phyloP scores from a whole-genome alignment of 2,329 filamentous ascomycete genomes.

The Monosporascus sp. region DNA sequence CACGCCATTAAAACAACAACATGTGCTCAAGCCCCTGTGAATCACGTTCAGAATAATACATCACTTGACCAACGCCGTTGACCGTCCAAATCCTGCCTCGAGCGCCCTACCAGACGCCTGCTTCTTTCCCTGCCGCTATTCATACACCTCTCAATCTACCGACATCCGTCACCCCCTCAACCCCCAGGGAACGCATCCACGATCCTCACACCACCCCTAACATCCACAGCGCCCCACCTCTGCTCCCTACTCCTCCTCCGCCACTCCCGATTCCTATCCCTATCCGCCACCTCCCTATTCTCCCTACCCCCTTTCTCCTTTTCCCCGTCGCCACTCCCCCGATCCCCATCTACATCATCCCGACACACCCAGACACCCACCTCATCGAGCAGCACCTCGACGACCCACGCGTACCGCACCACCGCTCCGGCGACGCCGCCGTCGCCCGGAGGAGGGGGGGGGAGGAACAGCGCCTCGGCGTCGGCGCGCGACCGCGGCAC shows the following conservation, averaged over 20 bases:
- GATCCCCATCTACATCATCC: background rate
- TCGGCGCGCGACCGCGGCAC: conserved; percentile 37
- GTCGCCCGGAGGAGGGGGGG: too few relatives aligned
- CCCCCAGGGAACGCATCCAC: conserved; percentile 31
- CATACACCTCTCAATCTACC: background rate
- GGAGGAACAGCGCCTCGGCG: conserved; percentile 29
- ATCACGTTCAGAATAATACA: too few relatives aligned
- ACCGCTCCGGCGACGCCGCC: conserved; percentile 4
- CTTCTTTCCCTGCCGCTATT: background rate
- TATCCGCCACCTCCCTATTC: conserved; percentile 6
- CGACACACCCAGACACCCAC: conserved; percentile 37
- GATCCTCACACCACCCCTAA: conserved; percentile 33
- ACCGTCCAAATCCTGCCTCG: too few relatives aligned
- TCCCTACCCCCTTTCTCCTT: background rate
- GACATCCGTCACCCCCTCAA: conserved; percentile 1
- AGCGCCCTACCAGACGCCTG: too few relatives aligned
- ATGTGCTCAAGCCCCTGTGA: too few relatives aligned
- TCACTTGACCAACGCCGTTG: too few relatives aligned
- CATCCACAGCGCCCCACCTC: conserved; percentile 47
- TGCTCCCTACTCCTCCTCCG: conserved; percentile 39
- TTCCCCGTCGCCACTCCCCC: background rate
- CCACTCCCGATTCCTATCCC: conserved; percentile 3
- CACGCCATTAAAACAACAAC: too few relatives aligned
- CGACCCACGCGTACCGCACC: conserved; percentile 34
- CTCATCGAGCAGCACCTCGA: conserved; percentile 50